phyloP scores from a whole-genome alignment of 2,329 filamentous ascomycete genomes.

The Thielaviopsis ethacetica region DNA sequence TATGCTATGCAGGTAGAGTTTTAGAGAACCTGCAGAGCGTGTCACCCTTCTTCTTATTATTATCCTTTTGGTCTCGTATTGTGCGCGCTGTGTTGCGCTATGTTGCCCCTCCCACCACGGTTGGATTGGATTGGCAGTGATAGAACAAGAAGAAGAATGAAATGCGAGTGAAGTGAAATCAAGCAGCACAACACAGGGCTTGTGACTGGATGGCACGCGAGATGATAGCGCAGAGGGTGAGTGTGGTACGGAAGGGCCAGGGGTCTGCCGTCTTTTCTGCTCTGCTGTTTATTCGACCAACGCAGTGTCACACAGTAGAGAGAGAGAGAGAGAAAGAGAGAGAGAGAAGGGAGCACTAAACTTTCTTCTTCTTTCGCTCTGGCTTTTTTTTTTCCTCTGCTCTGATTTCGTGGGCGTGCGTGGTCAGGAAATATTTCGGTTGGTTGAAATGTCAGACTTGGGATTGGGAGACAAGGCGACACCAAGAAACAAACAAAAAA shows the following conservation, averaged over 20 bases:
- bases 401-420: too few species aligned
- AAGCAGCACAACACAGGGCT: neutral
- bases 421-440: too few species aligned
- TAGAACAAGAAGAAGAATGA: neutral
- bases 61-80: neutral
- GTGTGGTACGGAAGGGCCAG: neutral
- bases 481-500: too few species aligned
- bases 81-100: neutral
- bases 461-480: too few species aligned
- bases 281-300: too few species aligned
- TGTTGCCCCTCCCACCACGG: neutral
- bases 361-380: too few species aligned
- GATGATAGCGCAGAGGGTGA: neutral
- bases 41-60: neutral
- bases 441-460: too few species aligned
- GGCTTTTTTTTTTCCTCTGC: too few species aligned
- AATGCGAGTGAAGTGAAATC: neutral
- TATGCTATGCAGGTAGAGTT: neutral
- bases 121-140: neutral
- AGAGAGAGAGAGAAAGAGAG: too few species aligned
- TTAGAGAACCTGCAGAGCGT: neutral
- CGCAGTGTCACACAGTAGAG: too few species aligned
- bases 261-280: neutral
- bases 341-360: too few species aligned
- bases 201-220: neutral